Percentiles rank a stretch among this genome's conserved stretches.
Conservation (phyloP, 345 rosid species). For the Garcia nutans region DNA sequence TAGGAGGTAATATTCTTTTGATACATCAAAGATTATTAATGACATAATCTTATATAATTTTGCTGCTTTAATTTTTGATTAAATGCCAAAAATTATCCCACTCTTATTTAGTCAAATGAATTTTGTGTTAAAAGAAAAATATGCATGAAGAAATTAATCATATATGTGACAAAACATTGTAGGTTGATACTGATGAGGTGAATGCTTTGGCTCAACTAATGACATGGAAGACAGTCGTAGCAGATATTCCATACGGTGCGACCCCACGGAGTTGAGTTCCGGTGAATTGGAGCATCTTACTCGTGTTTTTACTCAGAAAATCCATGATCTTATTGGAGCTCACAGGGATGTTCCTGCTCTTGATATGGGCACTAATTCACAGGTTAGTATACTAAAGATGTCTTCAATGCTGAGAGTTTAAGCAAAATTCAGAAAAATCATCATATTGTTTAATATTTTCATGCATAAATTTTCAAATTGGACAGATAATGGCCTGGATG, state of each 20-base stretch:
- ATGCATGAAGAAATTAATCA: too few relatives aligned
- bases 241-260: constrained; percentile 23
- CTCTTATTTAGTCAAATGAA: too few relatives aligned
- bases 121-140: too few relatives aligned
- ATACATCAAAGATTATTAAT: too few relatives aligned
- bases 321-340: constrained; percentile 25
- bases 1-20: too few relatives aligned
- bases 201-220: constrained; percentile 27
- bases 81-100: too few relatives aligned
- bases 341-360: constrained; percentile 28
- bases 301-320: constrained; percentile 27
- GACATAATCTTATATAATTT: too few relatives aligned
- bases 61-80: too few relatives aligned
- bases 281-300: constrained; percentile 19
- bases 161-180: not conserved
- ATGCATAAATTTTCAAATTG: not conserved
- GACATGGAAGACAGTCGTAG: constrained; percentile 28
- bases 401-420: too few relatives aligned
- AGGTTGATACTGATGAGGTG: constrained; percentile 28
- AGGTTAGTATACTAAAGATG: not conserved
- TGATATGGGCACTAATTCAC: constrained; percentile 22
- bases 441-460: not conserved
- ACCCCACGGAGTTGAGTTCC: constrained; percentile 9
- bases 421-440: too few relatives aligned
- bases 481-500: constrained; percentile 31